Base-by-base conservation (phyloP, 768 basidiomycete species). In the Ramaria sp. region DNA sequence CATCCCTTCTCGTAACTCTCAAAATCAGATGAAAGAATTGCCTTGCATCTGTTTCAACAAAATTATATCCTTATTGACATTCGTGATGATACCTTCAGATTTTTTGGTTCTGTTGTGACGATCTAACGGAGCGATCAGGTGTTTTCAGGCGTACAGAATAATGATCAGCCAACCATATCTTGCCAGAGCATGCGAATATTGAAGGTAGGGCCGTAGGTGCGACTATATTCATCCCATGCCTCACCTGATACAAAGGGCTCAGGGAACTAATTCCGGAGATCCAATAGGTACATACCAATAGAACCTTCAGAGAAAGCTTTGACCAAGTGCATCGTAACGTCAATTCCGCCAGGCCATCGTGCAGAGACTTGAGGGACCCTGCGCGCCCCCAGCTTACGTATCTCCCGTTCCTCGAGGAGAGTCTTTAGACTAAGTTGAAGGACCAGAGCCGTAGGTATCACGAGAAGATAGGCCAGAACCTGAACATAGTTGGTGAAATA, bases 21-120 rank as follows among this genome's bases (percentile, higher is more conserved):
- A 56, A 77, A 76, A 25, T 76, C 67, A 1, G 73, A 73, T 0
- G 73, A 66, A 22, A 77, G 58, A 6, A 78, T 66, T 3, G 63
- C 58, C 70, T n/a, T 76, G 57, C 13, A 51, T 52, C 28, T 38
- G 27, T 7, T 48, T 39, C 8, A 48, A 6, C n/a, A 25, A 41
- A 56, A 43, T 58, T 16, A 10, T 41, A 5, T 28, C 5, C 25
- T 5, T 37, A 34, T 7, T 9, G 16, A 3, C 15, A 8, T 7
- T 12, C 27, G 18, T n/a, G n/a, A 44, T 24, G 16, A 34, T 5
- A 67, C 70, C 61, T 73, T 74, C 32, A 73, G 58, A 34, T 50
- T 44, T 55, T 62, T 22, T 45, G 65, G 16, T n/a, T 53, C 52
- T n/a, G 28, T 44, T 28, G 52, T 53, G 20, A 53, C n/a, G 38